A percentile compares a stretch with the other conserved stretches of the same genome.
Evolutionary conservation across 257 asterid species (phyloP).

Genomic region (Scutellaria minor): DNA sequence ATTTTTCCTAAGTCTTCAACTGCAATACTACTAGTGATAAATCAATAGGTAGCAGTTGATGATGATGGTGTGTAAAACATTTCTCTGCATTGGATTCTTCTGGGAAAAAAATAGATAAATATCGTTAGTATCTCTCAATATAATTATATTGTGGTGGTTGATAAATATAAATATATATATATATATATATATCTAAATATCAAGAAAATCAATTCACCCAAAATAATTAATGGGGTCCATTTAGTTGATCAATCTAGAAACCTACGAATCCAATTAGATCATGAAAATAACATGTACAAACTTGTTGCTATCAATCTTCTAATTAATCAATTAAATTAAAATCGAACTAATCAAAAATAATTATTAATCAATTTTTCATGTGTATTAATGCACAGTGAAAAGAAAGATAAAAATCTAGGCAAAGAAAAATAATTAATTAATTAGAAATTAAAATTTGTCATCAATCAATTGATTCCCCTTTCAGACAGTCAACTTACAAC

Average conservation of each 20-base stretch:
- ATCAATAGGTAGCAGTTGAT: not conserved
- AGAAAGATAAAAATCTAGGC: not conserved
- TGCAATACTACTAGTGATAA: too few species aligned
- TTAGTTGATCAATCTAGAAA: constrained; percentile 18
- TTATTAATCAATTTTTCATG: not conserved
- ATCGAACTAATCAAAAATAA: too few species aligned
- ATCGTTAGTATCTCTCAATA: constrained; percentile 1
- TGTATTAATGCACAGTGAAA: constrained; percentile 20
- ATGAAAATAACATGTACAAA: constrained; percentile 27
- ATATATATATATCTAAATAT: not conserved
- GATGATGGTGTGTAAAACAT: constrained; percentile 9
- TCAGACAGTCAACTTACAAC: constrained; percentile 41
- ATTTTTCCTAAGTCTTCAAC: too few species aligned
- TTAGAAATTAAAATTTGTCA: constrained; percentile 11
- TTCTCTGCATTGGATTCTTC: too few species aligned
- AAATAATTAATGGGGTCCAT: constrained; percentile 29
- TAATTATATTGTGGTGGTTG: constrained; percentile 24
- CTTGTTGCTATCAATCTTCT: not conserved
- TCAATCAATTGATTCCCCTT: constrained; percentile 37
- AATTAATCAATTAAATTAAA: not conserved
- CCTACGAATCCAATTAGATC: constrained; percentile 25
- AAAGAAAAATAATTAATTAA: not conserved
- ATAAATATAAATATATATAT: not conserved
- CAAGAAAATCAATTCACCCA: constrained; percentile 12
- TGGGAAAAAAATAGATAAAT: not conserved